phyloP scores from a whole-genome alignment of 352 stramenopile species.

The Phytophthora sp. region DNA sequence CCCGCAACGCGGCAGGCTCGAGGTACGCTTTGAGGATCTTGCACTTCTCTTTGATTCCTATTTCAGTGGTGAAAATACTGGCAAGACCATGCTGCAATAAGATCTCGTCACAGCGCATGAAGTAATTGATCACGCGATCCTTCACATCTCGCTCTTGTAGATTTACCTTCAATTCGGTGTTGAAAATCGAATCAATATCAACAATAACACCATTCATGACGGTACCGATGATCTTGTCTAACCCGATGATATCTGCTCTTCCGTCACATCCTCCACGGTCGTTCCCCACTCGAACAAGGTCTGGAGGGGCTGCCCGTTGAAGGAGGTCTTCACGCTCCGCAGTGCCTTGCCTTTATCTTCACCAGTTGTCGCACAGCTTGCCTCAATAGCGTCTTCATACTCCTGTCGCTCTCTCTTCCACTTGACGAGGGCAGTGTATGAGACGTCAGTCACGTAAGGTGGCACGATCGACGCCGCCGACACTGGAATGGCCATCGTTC shows the following conservation, averaged over 20 bases:
- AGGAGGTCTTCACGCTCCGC: conserved; percentile 20
- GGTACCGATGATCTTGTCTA: not conserved
- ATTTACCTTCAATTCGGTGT: not conserved
- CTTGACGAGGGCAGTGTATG: conserved; percentile 18
- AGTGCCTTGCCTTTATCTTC: conserved; percentile 23
- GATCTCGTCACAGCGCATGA: conserved; percentile 23
- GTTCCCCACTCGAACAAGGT: conserved; percentile 27
- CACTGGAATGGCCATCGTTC: not conserved
- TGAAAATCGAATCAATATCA: not conserved
- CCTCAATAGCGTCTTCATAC: conserved; percentile 29
- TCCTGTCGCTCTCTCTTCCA: conserved; percentile 27
- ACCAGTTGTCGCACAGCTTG: conserved; percentile 9
- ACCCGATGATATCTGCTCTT: conserved; percentile 3
- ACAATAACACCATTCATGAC: not conserved
- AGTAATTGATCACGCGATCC: conserved; percentile 29
- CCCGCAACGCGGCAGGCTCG: conserved; percentile 2
- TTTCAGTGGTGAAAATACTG: conserved; percentile 19
- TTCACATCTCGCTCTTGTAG: conserved; percentile 28
- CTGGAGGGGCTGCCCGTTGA: conserved; percentile 24
- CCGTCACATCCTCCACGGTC: conserved; percentile 25
- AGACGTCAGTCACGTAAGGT: conserved; percentile 17
- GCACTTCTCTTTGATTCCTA: conserved; percentile 16
- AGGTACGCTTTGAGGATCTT: conserved; percentile 12
- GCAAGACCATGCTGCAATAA: conserved; percentile 23
- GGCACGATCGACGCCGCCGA: conserved; percentile 12